A percentile compares a stretch with the other conserved stretches of the same genome.
These are phyloP conservation scores for Acanthochlamys bracteata DNA, from an alignment of 106 monocot species.

Conservation along the genomic window DNA sequence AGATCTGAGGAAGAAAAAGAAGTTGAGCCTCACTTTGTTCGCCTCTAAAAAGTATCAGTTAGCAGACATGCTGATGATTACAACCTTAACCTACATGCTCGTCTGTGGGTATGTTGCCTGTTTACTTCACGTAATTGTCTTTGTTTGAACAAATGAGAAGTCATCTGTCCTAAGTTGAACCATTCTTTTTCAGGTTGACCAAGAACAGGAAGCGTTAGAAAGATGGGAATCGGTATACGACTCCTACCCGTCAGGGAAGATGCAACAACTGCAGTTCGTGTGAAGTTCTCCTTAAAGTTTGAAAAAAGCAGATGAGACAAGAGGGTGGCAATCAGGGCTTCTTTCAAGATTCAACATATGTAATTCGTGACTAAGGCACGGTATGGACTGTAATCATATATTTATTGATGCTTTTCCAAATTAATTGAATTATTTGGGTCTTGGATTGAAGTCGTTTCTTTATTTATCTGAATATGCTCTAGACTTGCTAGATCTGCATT, in stretches of 20 bases:
- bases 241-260: constrained; percentile 76
- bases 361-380: too few relatives aligned
- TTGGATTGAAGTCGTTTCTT: too few relatives aligned
- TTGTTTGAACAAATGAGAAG: not conserved
- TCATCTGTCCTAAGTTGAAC: not conserved
- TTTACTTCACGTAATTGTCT: not conserved
- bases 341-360: constrained; percentile 38
- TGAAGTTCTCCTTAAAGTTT: constrained; percentile 70
- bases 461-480: too few relatives aligned
- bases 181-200: constrained; percentile 42
- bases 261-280: constrained; percentile 33
- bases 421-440: too few relatives aligned
- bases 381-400: too few relatives aligned
- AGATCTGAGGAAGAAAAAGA: constrained; percentile 92
- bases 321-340: constrained; percentile 75
- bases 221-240: constrained; percentile 70
- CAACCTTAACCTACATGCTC: constrained; percentile 68
- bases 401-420: too few relatives aligned
- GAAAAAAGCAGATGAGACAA: constrained; percentile 65
- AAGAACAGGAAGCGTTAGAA: constrained; percentile 71
- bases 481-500: too few relatives aligned
- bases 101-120: constrained; percentile 45
- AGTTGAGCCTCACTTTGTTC: constrained; percentile 74
- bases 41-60: constrained; percentile 83
- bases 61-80: constrained; percentile 86